Evolutionary conservation across 306 rosid species (phyloP).

Genomic region (Malus domestica): DNA sequence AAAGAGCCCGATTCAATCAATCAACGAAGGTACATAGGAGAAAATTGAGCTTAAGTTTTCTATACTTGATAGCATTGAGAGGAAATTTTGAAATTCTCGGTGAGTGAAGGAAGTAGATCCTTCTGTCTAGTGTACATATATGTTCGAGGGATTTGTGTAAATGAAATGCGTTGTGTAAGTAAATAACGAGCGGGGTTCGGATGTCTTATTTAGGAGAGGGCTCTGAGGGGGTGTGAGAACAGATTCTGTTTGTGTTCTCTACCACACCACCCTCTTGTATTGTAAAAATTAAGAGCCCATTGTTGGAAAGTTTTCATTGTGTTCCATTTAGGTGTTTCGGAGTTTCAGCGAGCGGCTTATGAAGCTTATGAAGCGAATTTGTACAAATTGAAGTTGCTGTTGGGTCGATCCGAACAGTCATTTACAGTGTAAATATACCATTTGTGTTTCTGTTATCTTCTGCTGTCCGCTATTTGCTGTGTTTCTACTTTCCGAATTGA

Average conservation of each 20-base stretch:
- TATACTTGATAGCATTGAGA: conserved; percentile 22
- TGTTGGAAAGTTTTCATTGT: conserved; percentile 14
- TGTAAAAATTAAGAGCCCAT: conserved; percentile 24
- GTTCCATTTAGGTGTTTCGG: conserved; percentile 21
- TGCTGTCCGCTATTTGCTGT: background rate
- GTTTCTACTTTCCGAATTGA: background rate
- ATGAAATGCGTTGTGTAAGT: conserved; percentile 35
- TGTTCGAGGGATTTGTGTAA: conserved; percentile 27
- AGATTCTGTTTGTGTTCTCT: background rate
- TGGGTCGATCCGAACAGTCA: conserved; percentile 10
- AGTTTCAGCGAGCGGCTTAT: conserved; percentile 26
- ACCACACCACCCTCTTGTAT: conserved; percentile 31
- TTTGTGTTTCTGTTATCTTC: background rate
- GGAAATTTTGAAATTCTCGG: conserved; percentile 38
- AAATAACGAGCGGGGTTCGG: conserved; percentile 23
- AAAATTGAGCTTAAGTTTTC: conserved; percentile 5
- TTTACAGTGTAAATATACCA: conserved; percentile 1
- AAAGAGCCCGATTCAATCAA: conserved; percentile 13
- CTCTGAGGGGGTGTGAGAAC: conserved; percentile 15
- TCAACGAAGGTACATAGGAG: conserved; percentile 21
- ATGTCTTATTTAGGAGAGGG: background rate
- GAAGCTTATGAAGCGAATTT: conserved; percentile 31
- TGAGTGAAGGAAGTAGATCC: conserved; percentile 16
- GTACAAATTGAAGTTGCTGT: conserved; percentile 41
- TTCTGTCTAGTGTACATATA: conserved; percentile 15